Percentiles rank a stretch among this genome's conserved stretches.
These are phyloP conservation scores for Ballota nigra DNA, from an alignment of 257 asterid genomes.

Conservation along the genomic window DNA sequence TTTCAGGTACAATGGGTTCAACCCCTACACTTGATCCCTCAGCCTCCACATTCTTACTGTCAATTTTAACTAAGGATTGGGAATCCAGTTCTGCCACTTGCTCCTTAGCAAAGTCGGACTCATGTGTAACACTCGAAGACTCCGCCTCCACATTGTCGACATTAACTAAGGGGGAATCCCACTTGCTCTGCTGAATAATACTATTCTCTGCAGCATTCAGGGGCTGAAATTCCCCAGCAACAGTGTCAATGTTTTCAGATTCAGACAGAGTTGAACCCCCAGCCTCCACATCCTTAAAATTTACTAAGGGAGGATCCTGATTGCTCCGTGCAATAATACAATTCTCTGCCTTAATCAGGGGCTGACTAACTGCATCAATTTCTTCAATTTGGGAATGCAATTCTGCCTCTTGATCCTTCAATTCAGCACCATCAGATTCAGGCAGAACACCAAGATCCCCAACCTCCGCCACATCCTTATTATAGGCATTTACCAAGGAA, in stretches of 20 bases:
- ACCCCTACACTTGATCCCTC: neutral
- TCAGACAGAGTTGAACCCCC: neutral
- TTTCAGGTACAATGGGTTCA: neutral
- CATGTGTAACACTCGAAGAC: neutral
- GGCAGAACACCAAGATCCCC: neutral
- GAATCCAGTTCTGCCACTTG: neutral
- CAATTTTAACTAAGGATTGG: neutral
- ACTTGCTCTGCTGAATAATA: neutral
- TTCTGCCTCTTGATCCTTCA: neutral
- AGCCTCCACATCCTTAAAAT: neutral
- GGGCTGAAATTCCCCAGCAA: neutral
- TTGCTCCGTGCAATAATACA: neutral
- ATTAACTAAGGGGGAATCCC: conserved; percentile 1
- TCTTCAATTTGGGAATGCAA: conserved; percentile 15
- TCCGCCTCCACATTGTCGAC: neutral
- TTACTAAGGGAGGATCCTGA: neutral
- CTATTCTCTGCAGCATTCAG: neutral
- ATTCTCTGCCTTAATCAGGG: neutral
- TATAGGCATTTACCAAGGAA: neutral
- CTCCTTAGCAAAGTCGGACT: neutral
- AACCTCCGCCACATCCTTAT: neutral
- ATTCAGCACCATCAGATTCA: neutral
- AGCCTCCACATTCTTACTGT: conserved; percentile 2
- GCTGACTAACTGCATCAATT: neutral
- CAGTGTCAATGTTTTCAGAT: neutral